phyloP scores from a whole-genome alignment of 768 basidiomycete genomes.

The Rhizopogon vulgaris region DNA sequence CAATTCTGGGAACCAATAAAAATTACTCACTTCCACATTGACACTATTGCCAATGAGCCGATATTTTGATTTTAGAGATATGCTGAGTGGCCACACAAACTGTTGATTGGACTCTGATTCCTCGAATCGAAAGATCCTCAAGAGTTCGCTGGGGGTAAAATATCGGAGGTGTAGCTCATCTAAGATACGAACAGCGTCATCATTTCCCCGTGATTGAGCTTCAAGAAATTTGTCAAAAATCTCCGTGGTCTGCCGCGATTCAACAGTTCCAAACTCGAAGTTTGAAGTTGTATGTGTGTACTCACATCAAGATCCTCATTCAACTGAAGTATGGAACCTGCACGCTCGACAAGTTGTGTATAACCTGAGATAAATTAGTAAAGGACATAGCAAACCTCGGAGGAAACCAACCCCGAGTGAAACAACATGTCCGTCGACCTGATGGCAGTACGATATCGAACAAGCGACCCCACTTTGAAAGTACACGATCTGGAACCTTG shows the following conservation, averaged over 20 bases:
- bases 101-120: constrained; percentile 4
- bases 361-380: constrained; percentile 44
- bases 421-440: constrained; percentile 63
- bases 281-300: constrained; percentile 2
- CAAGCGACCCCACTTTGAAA: constrained; percentile 69
- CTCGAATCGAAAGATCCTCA: constrained; percentile 60
- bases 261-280: neutral
- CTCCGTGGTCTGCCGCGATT: constrained; percentile 45
- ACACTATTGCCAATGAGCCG: constrained; percentile 79
- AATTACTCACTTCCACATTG: constrained; percentile 53
- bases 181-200: constrained; percentile 47
- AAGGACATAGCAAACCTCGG: neutral
- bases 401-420: constrained; percentile 56
- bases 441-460: constrained; percentile 76
- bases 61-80: constrained; percentile 68
- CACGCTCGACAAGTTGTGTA: constrained; percentile 67
- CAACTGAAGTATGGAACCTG: constrained; percentile 73
- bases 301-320: constrained; percentile 61
- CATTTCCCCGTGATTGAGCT: constrained; percentile 33
- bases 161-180: constrained; percentile 62
- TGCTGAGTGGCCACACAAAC: constrained; percentile 58
- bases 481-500: constrained; percentile 52
- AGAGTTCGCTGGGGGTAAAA: constrained; percentile 67
- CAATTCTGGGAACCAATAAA: neutral
- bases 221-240: constrained; percentile 52